Conservation (phyloP, 176 grass and related monocot genomes). For the Oryza australiensis region DNA sequence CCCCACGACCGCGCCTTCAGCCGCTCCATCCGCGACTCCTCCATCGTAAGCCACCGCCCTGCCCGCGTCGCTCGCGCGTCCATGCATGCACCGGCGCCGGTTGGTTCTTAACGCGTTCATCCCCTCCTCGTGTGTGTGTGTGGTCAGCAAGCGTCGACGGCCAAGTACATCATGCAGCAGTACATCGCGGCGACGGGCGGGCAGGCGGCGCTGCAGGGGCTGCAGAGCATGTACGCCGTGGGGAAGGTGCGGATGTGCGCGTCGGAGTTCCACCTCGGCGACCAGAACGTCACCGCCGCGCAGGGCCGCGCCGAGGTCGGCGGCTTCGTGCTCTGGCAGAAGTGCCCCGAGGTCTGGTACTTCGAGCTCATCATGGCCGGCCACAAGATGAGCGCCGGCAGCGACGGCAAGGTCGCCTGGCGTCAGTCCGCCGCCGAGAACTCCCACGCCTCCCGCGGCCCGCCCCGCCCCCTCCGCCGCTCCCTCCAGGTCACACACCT, state of each 20-base stretch:
- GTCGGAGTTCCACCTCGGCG: constrained; percentile 88
- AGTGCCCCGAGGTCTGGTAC: constrained; percentile 89
- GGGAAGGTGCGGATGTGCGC: constrained; percentile 91
- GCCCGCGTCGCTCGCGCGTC: too few relatives aligned
- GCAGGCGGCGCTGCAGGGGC: constrained; percentile 69
- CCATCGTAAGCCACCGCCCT: constrained; percentile 53
- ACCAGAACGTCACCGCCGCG: constrained; percentile 61
- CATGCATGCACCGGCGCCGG: not conserved
- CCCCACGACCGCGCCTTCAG: constrained; percentile 85
- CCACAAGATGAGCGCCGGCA: constrained; percentile 86
- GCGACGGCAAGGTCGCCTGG: constrained; percentile 83
- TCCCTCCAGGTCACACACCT: constrained; percentile 60
- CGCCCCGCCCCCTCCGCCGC: constrained; percentile 82
- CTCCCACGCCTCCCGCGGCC: constrained; percentile 58
- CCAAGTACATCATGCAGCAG: constrained; percentile 97
- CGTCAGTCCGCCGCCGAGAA: constrained; percentile 73
- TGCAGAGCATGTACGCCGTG: constrained; percentile 91
- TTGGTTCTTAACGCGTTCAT: not conserved
- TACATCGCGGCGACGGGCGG: constrained; percentile 98
- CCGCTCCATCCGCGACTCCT: constrained; percentile 82
- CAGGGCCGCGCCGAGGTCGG: constrained; percentile 77
- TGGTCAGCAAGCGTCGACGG: constrained; percentile 88
- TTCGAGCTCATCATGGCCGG: constrained; percentile 96
- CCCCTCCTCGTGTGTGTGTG: not conserved
- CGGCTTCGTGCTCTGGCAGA: constrained; percentile 95